Evolutionary conservation across 768 basidiomycete genomes (phyloP).

Genomic region (Chalciporus pseudorubinellus): DNA sequence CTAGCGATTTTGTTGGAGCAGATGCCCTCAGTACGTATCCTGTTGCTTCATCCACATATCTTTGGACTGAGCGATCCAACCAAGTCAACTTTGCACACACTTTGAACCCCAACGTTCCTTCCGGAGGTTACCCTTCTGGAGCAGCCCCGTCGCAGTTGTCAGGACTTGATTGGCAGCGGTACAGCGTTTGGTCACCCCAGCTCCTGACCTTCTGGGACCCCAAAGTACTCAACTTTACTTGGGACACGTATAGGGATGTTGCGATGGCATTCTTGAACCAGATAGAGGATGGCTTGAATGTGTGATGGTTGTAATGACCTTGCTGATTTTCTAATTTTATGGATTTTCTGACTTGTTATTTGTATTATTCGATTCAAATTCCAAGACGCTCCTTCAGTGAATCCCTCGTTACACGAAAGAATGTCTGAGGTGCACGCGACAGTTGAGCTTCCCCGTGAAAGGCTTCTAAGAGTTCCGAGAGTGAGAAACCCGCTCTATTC

Average conservation of each 20-base stretch:
- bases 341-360: too few relatives aligned
- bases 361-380: too few relatives aligned
- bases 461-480: too few relatives aligned
- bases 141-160: slow-evolving; percentile 9
- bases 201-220: slow-evolving; percentile 11
- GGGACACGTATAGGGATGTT: slow-evolving; percentile 6
- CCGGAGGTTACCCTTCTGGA: slow-evolving; percentile 6
- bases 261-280: slow-evolving; percentile 5
- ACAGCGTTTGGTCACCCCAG: background rate
- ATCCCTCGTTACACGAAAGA: too few relatives aligned
- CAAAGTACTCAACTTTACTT: slow-evolving; percentile 8
- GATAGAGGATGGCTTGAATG: slow-evolving; percentile 9
- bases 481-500: too few relatives aligned
- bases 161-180: slow-evolving; percentile 5
- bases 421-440: too few relatives aligned
- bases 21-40: slow-evolving; percentile 10
- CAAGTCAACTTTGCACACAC: slow-evolving; percentile 19
- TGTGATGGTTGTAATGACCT: background rate
- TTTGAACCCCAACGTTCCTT: slow-evolving; percentile 4
- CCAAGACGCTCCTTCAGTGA: too few relatives aligned
- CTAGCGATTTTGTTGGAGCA: slow-evolving; percentile 11
- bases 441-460: too few relatives aligned
- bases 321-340: too few relatives aligned
- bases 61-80: background rate
- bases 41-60: background rate